phyloP scores from a whole-genome alignment of 805 yeast species.

The Candida dajiaensis region DNA sequence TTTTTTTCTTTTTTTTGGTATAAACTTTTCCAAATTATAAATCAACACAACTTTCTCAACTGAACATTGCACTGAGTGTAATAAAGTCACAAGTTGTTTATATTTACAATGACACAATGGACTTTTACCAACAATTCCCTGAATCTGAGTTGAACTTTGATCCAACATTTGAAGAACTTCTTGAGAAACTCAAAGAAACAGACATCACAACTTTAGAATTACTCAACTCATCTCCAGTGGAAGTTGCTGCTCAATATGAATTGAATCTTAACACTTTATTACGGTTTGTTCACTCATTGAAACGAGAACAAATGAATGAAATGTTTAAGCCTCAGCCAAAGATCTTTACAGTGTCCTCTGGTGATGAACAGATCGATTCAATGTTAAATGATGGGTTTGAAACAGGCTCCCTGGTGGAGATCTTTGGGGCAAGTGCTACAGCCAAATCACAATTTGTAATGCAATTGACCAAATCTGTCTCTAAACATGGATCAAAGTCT shows the following conservation, averaged over 20 bases:
- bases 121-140: slow-evolving; percentile 36
- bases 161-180: slow-evolving; percentile 23
- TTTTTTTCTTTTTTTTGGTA: no score
- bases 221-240: slow-evolving; percentile 30
- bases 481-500: slow-evolving; percentile 47
- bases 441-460: slow-evolving; percentile 81
- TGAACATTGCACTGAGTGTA: no score
- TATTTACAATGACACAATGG: slow-evolving; percentile 26
- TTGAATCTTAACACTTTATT: slow-evolving; percentile 21
- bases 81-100: no score
- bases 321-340: slow-evolving; percentile 1
- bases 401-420: slow-evolving; percentile 56
- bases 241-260: slow-evolving; percentile 28
- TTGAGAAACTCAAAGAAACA: slow-evolving; percentile 20
- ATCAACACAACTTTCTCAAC: background rate
- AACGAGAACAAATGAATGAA: slow-evolving; percentile 23
- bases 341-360: slow-evolving; percentile 38
- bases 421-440: slow-evolving; percentile 78
- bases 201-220: slow-evolving; percentile 34
- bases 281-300: slow-evolving; percentile 4
- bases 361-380: slow-evolving; percentile 44
- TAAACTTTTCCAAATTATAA: background rate
- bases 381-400: slow-evolving; percentile 52
- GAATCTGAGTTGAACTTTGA: slow-evolving; percentile 29
- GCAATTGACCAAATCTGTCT: slow-evolving; percentile 59